Conservation (phyloP, 192 early-diverging fungal genomes). For the Podila epicladia region DNA sequence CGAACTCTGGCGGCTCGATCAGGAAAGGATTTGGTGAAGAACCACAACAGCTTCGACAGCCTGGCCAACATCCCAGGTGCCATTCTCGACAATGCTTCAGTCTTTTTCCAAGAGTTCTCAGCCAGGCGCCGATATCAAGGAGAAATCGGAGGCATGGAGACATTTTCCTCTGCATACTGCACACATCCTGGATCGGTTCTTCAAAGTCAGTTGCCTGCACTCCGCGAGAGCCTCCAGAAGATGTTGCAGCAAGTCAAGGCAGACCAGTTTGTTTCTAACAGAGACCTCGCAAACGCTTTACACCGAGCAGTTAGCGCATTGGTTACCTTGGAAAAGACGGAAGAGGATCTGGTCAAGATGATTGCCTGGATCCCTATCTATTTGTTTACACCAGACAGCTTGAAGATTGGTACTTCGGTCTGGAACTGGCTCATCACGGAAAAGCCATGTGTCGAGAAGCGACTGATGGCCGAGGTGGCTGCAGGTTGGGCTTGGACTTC, state of each 20-base stretch:
- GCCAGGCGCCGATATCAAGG: slow-evolving; percentile 60
- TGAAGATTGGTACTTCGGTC: slow-evolving; percentile 81
- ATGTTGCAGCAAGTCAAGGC: slow-evolving; percentile 56
- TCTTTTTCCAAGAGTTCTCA: slow-evolving; percentile 63
- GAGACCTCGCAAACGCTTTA: slow-evolving; percentile 58
- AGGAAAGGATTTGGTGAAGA: slow-evolving; percentile 33
- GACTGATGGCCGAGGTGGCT: slow-evolving; percentile 86
- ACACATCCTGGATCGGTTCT: slow-evolving; percentile 32
- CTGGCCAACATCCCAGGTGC: slow-evolving; percentile 30
- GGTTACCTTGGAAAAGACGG: slow-evolving; percentile 54
- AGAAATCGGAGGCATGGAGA: slow-evolving; percentile 52
- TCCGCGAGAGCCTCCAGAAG: slow-evolving; percentile 41
- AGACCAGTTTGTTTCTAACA: slow-evolving; percentile 49
- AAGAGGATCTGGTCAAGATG: slow-evolving; percentile 80
- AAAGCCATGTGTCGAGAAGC: slow-evolving; percentile 72
- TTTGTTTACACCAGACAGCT: slow-evolving; percentile 77
- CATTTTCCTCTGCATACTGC: slow-evolving; percentile 16
- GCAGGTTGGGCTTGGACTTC: slow-evolving; percentile 85
- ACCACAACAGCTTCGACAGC: slow-evolving; percentile 28
- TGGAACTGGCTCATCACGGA: slow-evolving; percentile 92
- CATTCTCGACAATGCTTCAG: slow-evolving; percentile 59
- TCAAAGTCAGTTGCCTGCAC: slow-evolving; percentile 38
- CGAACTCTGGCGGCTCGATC: slow-evolving; percentile 66
- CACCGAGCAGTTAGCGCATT: slow-evolving; percentile 61
- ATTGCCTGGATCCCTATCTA: slow-evolving; percentile 88